phyloP scores from a whole-genome alignment of 441 rosid species.

The Francoa sonchifolia region DNA sequence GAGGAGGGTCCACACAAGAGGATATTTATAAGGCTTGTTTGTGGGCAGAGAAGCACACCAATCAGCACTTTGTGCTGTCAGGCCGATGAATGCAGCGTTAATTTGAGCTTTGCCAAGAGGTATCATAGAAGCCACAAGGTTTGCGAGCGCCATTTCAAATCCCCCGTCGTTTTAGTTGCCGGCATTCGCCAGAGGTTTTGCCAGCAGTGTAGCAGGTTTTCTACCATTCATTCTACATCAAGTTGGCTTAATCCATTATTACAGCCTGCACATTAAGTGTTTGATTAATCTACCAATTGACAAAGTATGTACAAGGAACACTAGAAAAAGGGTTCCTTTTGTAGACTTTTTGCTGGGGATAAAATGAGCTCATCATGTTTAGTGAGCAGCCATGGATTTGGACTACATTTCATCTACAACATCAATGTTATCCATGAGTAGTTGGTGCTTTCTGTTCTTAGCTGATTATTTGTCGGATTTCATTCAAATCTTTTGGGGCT shows the following conservation, averaged over 20 bases:
- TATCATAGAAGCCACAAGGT: conserved; percentile 33
- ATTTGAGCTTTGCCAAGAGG: conserved; percentile 22
- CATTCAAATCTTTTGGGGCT: too few relatives aligned
- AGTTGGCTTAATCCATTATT: not conserved
- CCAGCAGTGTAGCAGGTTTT: conserved; percentile 40
- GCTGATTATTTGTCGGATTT: too few relatives aligned
- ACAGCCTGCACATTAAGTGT: not conserved
- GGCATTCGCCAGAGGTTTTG: conserved; percentile 29
- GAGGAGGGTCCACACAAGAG: conserved; percentile 8
- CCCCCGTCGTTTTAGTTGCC: conserved; percentile 20
- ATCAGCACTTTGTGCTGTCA: conserved; percentile 17
- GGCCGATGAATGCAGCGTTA: conserved; percentile 25
- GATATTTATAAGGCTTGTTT: conserved; percentile 8
- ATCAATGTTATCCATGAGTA: too few relatives aligned
- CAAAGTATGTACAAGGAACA: too few relatives aligned
- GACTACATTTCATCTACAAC: too few relatives aligned
- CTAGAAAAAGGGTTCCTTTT: too few relatives aligned
- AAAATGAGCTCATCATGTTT: too few relatives aligned
- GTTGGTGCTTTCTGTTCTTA: too few relatives aligned
- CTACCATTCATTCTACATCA: too few relatives aligned
- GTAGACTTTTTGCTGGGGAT: too few relatives aligned
- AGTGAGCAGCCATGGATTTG: too few relatives aligned
- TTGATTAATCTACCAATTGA: not conserved
- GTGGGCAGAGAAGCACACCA: not conserved
- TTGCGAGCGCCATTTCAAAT: conserved; percentile 36